Percentiles rank a stretch among this genome's conserved stretches.
Conservation (phyloP, 805 yeast genomes). For the Alloascoidea hylecoeti region DNA sequence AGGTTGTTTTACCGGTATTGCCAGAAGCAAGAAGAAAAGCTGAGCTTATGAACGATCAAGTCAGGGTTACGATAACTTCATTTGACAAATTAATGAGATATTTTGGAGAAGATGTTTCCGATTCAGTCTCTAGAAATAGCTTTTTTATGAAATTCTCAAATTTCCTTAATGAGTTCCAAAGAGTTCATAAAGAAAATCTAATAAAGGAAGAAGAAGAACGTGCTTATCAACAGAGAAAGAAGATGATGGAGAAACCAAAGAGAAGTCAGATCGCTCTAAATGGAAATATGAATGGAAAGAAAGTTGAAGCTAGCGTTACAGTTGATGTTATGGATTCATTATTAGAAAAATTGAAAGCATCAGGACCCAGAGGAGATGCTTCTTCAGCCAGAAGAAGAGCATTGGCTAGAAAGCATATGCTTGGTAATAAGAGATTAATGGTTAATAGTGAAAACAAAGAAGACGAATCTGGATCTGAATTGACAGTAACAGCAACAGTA, state of each 20-base stretch:
- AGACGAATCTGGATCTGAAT: conserved; percentile 2
- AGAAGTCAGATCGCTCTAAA: conserved; percentile 68
- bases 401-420: conserved; percentile 48
- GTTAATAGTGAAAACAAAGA: conserved; percentile 7
- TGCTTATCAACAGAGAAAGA: conserved; percentile 50
- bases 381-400: conserved; percentile 64
- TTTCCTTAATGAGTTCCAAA: conserved; percentile 46
- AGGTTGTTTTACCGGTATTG: conserved; percentile 35
- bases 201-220: conserved; percentile 56
- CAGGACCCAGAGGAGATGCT: conserved; percentile 26
- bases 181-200: conserved; percentile 50
- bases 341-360: conserved; percentile 29
- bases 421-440: conserved; percentile 20
- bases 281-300: conserved; percentile 95
- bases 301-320: conserved; percentile 61
- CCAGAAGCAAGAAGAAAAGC: conserved; percentile 41
- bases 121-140: conserved; percentile 36
- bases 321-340: conserved; percentile 27
- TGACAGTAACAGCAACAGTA: background rate
- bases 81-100: conserved; percentile 48
- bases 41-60: conserved; percentile 34
- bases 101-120: conserved; percentile 55
- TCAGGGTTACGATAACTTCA: conserved; percentile 32
- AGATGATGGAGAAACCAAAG: conserved; percentile 44
- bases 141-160: conserved; percentile 50